Evolutionary conservation across 106 monocot genomes (phyloP), one percentile per base, ranked within the genome.

Genomic region (Dendrobium chrysotoxum): DNA sequence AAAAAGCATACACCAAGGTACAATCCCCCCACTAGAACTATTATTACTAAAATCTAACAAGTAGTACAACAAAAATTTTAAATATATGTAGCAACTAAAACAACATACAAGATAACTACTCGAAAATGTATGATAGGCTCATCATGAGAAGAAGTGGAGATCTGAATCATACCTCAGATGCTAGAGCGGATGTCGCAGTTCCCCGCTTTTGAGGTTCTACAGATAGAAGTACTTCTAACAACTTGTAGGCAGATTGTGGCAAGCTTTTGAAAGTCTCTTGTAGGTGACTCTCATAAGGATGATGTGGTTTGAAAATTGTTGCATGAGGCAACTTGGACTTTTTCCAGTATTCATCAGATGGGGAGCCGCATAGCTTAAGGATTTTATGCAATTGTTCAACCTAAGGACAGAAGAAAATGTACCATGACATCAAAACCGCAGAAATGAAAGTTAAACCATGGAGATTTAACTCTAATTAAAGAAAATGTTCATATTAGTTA

Each of bases 361-460:
- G 92, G 54, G 92, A 92, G 18, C 92, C 92, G 75, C 92, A 92
- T 61, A 92, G 84, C 86, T 90, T 92, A 83, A 92, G 90, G n/a
- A 92, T 92, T 77, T 90, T 92, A 82, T 92, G 92, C 46, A 92
- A 74, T 80, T 92, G 92, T 81, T 92, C 92, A 64, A 92, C 90
- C 92, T 92, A 86, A 72, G 70, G 26, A 79, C 2, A 75, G 17
- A 75, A 67, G 25, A 58, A 80, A 54, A 35, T 41, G 26, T 67
- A 11, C 18, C 57, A 57, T 57, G 57, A 57, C 57, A 65, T 65
- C 64, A 65, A 64, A 23, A 25, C 25, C 0, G 9, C 5, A 64
- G 9, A 25, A 23, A 64, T 64, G 5, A 21, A 64, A 21, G 64
- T 64, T 64, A 64, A 64, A 61, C 23, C 6, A 61, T 23, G 61